These are phyloP conservation scores for Eucalyptus marginata DNA, from an alignment of 345 rosid species.

Conservation along the genomic window DNA sequence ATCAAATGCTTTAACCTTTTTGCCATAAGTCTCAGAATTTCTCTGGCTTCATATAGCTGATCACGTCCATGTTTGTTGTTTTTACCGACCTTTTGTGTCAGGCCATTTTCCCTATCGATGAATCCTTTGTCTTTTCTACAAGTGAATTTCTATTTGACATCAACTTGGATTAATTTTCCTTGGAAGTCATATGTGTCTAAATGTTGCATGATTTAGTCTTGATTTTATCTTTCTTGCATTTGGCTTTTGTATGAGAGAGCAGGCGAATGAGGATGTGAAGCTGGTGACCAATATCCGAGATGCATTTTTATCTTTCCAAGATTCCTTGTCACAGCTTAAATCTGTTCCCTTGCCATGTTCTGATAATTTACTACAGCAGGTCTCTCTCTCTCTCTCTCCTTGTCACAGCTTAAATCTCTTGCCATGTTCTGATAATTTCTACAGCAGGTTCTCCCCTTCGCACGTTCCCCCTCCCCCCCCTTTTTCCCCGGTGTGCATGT, in stretches of 20 bases:
- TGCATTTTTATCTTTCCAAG: constrained; percentile 45
- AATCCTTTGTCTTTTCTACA: neutral
- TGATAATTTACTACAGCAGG: constrained; percentile 36
- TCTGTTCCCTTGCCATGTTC: constrained; percentile 21
- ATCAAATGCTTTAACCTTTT: neutral
- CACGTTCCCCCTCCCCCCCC: neutral
- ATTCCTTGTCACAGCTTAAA: constrained; percentile 30
- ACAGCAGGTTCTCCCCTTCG: no score
- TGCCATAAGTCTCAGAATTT: neutral
- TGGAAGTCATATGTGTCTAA: neutral
- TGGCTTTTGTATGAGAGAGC: constrained; percentile 16
- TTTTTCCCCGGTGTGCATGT: neutral
- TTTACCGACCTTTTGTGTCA: neutral
- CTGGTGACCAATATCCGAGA: constrained; percentile 53
- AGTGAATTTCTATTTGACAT: neutral
- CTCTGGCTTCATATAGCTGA: neutral
- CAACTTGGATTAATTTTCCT: neutral
- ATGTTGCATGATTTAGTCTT: neutral
- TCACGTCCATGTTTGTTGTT: neutral
- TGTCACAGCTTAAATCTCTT: no score
- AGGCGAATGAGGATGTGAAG: constrained; percentile 64
- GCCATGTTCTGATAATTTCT: no score
- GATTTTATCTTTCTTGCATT: neutral
- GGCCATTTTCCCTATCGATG: neutral
- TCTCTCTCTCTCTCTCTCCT: constrained; percentile 17